Evolutionary conservation across 75 land plant species (phyloP).

Genomic region (Cunninghamia lanceolata): DNA sequence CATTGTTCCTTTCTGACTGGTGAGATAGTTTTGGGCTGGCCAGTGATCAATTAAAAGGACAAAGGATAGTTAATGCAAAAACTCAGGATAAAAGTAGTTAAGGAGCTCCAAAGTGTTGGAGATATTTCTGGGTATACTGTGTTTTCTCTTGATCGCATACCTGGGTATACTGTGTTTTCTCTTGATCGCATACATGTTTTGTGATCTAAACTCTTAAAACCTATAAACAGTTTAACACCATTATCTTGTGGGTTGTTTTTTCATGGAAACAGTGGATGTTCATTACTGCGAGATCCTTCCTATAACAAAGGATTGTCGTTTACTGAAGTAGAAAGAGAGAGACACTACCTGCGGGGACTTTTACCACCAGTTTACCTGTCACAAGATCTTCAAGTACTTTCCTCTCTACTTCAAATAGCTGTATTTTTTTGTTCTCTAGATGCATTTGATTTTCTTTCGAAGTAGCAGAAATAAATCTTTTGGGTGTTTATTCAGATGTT

Average conservation of each 20-base stretch:
- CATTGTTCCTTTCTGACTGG: neutral
- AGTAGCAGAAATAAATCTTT: neutral
- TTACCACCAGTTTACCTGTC: slow-evolving; percentile 64
- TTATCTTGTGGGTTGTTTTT: neutral
- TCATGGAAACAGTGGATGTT: slow-evolving; percentile 51
- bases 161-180: neutral
- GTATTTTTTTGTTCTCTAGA: neutral
- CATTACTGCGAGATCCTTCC: slow-evolving; percentile 80
- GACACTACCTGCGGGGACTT: slow-evolving; percentile 91
- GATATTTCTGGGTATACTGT: neutral
- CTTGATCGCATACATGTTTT: neutral
- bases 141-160: no score
- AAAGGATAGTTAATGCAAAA: no score
- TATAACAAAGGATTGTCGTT: slow-evolving; percentile 94
- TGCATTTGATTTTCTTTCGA: neutral
- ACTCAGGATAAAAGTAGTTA: neutral
- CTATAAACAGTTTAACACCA: neutral
- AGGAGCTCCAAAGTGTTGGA: neutral
- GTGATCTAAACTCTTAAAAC: neutral
- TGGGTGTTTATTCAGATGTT: neutral
- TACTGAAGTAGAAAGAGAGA: slow-evolving; percentile 78
- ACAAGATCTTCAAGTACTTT: slow-evolving; percentile 83
- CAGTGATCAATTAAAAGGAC: neutral
- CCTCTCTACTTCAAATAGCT: neutral
- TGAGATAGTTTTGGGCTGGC: neutral